Conservation (phyloP, 1,284 basidiomycete genomes). For the Austroboletus niveus region DNA sequence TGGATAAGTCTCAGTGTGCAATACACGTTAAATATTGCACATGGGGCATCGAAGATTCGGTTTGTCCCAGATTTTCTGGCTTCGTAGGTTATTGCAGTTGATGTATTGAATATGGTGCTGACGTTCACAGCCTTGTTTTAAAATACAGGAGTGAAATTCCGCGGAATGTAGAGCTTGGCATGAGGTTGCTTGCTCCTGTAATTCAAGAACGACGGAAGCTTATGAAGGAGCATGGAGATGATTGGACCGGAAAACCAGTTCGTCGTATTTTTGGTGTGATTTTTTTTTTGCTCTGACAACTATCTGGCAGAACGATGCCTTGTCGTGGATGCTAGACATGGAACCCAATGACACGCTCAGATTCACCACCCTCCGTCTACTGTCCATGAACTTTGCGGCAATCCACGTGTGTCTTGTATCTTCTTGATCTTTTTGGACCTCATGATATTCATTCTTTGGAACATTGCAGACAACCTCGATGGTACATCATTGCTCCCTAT, state of each 20-base stretch:
- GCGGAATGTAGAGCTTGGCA: background rate
- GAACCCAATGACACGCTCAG: constrained; percentile 1
- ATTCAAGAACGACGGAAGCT: constrained; percentile 36
- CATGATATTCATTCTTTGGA: background rate
- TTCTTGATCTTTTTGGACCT: background rate
- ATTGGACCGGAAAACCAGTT: constrained; percentile 40
- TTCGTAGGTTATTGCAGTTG: constrained; percentile 29
- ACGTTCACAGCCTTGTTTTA: background rate
- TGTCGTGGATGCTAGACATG: background rate
- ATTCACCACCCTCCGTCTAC: constrained; percentile 31
- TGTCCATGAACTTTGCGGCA: constrained; percentile 38
- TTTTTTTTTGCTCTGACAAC: constrained; percentile 11
- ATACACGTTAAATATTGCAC: constrained; percentile 34
- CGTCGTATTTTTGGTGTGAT: constrained; percentile 1
- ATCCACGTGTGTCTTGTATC: constrained; percentile 28
- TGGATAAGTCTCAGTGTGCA: constrained; percentile 34
- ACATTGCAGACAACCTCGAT: constrained; percentile 8
- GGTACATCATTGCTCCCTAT: background rate
- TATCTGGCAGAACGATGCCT: background rate
- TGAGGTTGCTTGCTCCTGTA: constrained; percentile 32
- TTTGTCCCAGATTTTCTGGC: constrained; percentile 38
- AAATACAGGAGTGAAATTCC: background rate
- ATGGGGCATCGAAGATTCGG: constrained; percentile 27
- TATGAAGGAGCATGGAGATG: constrained; percentile 33
- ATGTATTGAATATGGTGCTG: background rate